Conservation (phyloP, 169 alveolate species). For the Plasmodium berghei region DNA sequence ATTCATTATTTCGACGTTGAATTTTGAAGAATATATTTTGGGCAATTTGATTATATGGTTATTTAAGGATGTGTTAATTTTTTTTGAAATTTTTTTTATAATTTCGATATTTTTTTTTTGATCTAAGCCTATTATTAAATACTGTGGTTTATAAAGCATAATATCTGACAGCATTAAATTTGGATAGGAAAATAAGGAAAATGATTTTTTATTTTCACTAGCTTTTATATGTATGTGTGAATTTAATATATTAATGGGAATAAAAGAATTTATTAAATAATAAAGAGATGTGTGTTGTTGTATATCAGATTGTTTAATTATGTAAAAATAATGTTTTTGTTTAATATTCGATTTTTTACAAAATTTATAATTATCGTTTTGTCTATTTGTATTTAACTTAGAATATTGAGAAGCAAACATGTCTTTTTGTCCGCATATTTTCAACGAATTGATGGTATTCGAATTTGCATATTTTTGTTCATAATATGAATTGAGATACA, state of each 20-base stretch:
- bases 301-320: slow-evolving; percentile 67
- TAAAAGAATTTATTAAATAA: slow-evolving; percentile 66
- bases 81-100: slow-evolving; percentile 54
- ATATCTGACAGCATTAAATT: slow-evolving; percentile 73
- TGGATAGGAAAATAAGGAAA: slow-evolving; percentile 67
- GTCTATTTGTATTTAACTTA: neutral
- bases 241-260: slow-evolving; percentile 41
- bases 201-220: slow-evolving; percentile 28
- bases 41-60: slow-evolving; percentile 3
- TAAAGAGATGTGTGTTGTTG: slow-evolving; percentile 51
- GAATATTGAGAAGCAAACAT: neutral
- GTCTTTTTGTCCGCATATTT: neutral
- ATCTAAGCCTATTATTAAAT: slow-evolving; percentile 56
- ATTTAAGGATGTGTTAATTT: slow-evolving; percentile 26
- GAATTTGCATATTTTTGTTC: neutral
- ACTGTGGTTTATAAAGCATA: slow-evolving; percentile 50
- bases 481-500: neutral
- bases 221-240: slow-evolving; percentile 55
- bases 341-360: neutral
- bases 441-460: neutral
- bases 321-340: slow-evolving; percentile 60
- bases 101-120: slow-evolving; percentile 65
- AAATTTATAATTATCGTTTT: neutral
- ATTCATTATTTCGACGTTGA: slow-evolving; percentile 54
- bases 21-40: slow-evolving; percentile 34